Evolutionary conservation across 768 basidiomycete species (phyloP).

Genomic region (Inosperma sp.): DNA sequence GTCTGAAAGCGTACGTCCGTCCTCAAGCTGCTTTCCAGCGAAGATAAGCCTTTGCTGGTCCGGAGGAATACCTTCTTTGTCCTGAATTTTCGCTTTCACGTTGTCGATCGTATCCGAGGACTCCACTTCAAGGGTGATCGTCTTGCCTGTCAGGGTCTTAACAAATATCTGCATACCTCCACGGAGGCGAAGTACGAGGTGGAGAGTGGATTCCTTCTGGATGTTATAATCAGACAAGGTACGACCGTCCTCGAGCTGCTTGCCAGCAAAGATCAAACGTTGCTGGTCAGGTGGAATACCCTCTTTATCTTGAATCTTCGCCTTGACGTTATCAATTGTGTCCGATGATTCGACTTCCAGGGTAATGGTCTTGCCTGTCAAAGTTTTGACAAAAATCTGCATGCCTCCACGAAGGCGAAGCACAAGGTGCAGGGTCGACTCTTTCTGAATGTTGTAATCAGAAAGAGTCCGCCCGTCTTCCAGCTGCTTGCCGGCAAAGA

Average conservation of each 20-base stretch:
- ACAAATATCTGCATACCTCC: conserved; percentile 46
- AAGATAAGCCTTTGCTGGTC: conserved; percentile 31
- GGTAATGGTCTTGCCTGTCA: conserved; percentile 75
- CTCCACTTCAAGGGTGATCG: conserved; percentile 46
- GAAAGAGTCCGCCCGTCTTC: conserved; percentile 40
- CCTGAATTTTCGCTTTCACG: conserved; percentile 46
- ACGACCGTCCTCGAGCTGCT: conserved; percentile 37
- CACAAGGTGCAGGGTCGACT: conserved; percentile 57
- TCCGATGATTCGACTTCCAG: conserved; percentile 29
- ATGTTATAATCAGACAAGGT: conserved; percentile 59
- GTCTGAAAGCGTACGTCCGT: conserved; percentile 40
- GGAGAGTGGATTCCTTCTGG: conserved; percentile 67
- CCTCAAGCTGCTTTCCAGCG: conserved; percentile 31
- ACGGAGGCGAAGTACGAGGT: conserved; percentile 37
- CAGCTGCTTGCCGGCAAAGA: conserved; percentile 56
- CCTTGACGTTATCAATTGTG: conserved; percentile 30
- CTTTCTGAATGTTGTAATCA: conserved; percentile 68
- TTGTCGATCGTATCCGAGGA: conserved; percentile 29
- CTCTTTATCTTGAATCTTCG: conserved; percentile 48
- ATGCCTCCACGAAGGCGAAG: conserved; percentile 34
- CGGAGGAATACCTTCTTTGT: conserved; percentile 33
- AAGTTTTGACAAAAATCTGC: conserved; percentile 62
- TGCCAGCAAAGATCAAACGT: conserved; percentile 70
- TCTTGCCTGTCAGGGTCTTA: conserved; percentile 78
- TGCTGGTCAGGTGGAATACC: conserved; percentile 35